phyloP scores from a whole-genome alignment of 768 basidiomycete species.

The Russula foetens region DNA sequence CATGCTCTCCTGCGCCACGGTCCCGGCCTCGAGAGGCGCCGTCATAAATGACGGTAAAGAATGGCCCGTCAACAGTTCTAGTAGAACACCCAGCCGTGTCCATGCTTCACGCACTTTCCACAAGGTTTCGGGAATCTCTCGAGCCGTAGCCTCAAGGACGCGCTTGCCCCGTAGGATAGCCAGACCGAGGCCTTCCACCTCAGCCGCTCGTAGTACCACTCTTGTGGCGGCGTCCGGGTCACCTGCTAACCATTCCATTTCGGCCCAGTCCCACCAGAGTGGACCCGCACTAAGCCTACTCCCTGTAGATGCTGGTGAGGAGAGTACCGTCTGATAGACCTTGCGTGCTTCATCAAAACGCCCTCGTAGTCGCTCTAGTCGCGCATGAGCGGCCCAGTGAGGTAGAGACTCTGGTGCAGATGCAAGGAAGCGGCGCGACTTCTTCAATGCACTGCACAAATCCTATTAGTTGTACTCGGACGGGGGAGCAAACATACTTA shows the following conservation, averaged over 20 bases:
- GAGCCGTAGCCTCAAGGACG: constrained; percentile 42
- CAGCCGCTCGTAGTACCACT: constrained; percentile 47
- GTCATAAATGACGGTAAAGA: constrained; percentile 35
- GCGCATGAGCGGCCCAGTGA: constrained; percentile 74
- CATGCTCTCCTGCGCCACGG: constrained; percentile 43
- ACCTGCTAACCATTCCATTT: constrained; percentile 71
- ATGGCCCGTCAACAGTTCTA: constrained; percentile 48
- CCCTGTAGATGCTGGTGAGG: constrained; percentile 34
- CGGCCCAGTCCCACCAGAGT: constrained; percentile 81
- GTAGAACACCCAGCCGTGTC: constrained; percentile 54
- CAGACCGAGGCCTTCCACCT: constrained; percentile 44
- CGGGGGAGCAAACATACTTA: constrained; percentile 23
- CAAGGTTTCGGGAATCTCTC: constrained; percentile 20
- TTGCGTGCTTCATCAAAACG: constrained; percentile 64
- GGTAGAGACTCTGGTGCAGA: constrained; percentile 44
- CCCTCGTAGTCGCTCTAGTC: constrained; percentile 59
- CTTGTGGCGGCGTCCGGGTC: constrained; percentile 41
- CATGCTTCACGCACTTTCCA: constrained; percentile 60
- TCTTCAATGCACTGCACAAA: constrained; percentile 50
- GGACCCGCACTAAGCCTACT: constrained; percentile 32
- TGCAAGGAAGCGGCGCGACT: constrained; percentile 59
- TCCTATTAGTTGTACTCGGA: neutral
- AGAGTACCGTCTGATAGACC: constrained; percentile 62
- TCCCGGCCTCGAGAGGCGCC: constrained; percentile 20
- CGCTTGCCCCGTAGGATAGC: constrained; percentile 57